Evolutionary conservation across 1,284 basidiomycete genomes (phyloP).

Genomic region (Cryptococcus hybrid): DNA sequence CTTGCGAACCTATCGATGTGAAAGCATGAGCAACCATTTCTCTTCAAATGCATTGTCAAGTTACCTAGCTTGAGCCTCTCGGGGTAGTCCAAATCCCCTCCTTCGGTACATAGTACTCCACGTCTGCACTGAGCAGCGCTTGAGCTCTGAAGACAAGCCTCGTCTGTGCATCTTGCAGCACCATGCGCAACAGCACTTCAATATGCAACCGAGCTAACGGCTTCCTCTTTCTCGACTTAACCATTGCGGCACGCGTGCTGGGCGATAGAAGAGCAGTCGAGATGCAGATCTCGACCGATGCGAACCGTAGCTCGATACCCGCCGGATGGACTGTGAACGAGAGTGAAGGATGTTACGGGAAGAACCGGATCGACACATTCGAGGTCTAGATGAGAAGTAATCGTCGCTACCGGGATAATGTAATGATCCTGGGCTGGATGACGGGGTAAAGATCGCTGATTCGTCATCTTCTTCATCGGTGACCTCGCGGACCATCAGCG

Average conservation of each 20-base stretch:
- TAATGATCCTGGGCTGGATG: conserved; percentile 19
- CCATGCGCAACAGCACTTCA: conserved; percentile 75
- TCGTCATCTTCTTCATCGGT: conserved; percentile 26
- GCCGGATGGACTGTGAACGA: not conserved
- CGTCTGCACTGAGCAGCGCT: conserved; percentile 79
- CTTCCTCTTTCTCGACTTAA: conserved; percentile 14
- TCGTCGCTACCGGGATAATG: conserved; percentile 7
- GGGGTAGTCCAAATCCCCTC: conserved; percentile 75
- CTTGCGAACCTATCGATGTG: conserved; percentile 2
- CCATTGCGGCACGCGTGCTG: not conserved
- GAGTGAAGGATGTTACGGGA: conserved; percentile 4
- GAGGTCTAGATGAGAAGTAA: conserved; percentile 36
- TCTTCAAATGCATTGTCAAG: conserved; percentile 1
- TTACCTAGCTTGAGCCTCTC: conserved; percentile 55
- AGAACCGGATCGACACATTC: conserved; percentile 6
- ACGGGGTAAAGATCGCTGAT: conserved; percentile 20
- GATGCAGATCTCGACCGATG: conserved; percentile 2
- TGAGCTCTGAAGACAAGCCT: conserved; percentile 91
- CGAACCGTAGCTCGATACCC: not conserved
- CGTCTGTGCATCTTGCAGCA: conserved; percentile 91
- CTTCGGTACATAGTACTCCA: conserved; percentile 73
- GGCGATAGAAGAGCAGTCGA: not conserved
- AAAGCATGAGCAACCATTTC: not conserved
- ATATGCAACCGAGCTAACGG: conserved; percentile 61
- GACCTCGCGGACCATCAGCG: conserved; percentile 82